Evolutionary conservation across 2,329 filamentous ascomycete species (phyloP), one percentile per base, ranked within the genome.

Genomic region (Paramyrothecium sp.): DNA sequence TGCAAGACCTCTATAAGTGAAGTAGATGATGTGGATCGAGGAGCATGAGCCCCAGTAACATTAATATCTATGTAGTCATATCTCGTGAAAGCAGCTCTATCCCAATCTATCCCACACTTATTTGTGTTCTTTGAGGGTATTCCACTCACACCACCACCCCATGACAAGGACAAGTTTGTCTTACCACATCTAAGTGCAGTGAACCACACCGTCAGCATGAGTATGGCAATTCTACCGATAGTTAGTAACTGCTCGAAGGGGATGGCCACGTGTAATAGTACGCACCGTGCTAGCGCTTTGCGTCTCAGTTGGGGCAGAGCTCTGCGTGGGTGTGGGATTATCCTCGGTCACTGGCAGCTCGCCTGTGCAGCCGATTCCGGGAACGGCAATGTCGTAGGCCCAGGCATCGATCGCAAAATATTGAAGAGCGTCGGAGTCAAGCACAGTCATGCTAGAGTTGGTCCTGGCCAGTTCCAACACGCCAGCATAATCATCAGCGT

Each of bases 351-450:
- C 56, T 48, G 63, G 63, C 4, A 52, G 26, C 61, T 75, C 74
- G 3, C 86, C 86, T 0, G 81, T 69, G 67, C 87, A 90, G 0
- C 87, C 87, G 26, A 81, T 77, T 0, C 87, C 86, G 0, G 87
- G 87, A 5, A 84, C 75, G 8, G 83, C 83, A 63, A 90, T 78
- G 58, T 90, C 87, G 61, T 81, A 85, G 0, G 86, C 87, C 69
- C 87, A 90, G 1, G 78, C 85, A 58, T 89, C 86, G 7, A 89
- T 79, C 4, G 88, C 87, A 67, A 91, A 90, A 70, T 87, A 88
- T 71, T 89, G 85, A 47, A 90, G 75, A 0, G 81, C 79, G 60
- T 89, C 81, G 33, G 81, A 86, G 71, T 90, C 87, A 26, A 79
- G 74, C 3, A 76, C 81, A 3, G 80, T 75, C 23, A 78, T 77